Conservation (phyloP, 352 stramenopile species). For the Globisporangium solare region DNA sequence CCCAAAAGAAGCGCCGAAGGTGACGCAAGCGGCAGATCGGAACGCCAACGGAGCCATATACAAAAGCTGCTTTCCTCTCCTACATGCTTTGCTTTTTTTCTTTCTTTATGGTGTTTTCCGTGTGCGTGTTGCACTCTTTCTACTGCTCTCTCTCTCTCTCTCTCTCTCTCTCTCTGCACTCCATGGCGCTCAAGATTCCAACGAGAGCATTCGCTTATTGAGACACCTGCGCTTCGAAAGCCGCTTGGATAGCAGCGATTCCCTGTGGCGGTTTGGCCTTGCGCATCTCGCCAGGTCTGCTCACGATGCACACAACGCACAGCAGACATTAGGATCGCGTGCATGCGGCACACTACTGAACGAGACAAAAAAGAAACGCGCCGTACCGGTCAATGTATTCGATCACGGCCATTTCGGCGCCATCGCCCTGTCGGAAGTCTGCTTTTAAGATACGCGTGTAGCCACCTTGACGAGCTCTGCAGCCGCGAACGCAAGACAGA, state of each 20-base stretch:
- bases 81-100: not conserved
- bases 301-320: not conserved
- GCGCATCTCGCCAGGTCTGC: slow-evolving; percentile 79
- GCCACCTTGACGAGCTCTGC: slow-evolving; percentile 72
- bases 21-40: not conserved
- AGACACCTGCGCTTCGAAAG: slow-evolving; percentile 34
- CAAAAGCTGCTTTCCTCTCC: not conserved
- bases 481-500: slow-evolving; percentile 1
- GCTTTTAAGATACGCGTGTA: slow-evolving; percentile 97
- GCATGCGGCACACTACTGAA: not conserved
- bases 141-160: slow-evolving; percentile 3
- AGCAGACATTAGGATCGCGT: not conserved
- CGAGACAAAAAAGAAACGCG: not conserved
- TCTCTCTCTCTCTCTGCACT: not conserved
- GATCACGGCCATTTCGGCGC: slow-evolving; percentile 97
- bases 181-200: not conserved
- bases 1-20: not conserved
- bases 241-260: slow-evolving; percentile 42
- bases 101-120: slow-evolving; percentile 3
- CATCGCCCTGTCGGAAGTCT: slow-evolving; percentile 90
- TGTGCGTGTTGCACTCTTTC: not conserved
- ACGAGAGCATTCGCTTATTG: not conserved
- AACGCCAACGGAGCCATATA: not conserved
- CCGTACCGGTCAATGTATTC: slow-evolving; percentile 95
- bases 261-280: slow-evolving; percentile 65